Percentiles rank a stretch among this genome's conserved stretches.
Conservation (phyloP, 805 yeast genomes). For the Pichia membranifaciens region DNA sequence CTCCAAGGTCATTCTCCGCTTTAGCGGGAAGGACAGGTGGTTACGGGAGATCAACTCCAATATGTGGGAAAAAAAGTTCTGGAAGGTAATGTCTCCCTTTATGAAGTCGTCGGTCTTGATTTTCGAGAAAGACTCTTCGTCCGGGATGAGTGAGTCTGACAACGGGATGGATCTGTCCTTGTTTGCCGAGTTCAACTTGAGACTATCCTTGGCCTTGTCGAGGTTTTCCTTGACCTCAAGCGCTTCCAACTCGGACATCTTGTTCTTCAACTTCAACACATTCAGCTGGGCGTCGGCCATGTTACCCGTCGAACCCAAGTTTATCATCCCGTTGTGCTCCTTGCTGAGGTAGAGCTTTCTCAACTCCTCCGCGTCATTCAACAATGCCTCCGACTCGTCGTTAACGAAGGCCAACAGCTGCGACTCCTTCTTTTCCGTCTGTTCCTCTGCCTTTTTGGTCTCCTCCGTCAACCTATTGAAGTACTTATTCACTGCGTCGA, state of each 20-base stretch:
- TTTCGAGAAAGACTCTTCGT: constrained; percentile 24
- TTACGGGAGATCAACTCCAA: constrained; percentile 28
- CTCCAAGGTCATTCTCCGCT: constrained; percentile 26
- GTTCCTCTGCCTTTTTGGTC: constrained; percentile 1
- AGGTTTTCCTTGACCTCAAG: background rate
- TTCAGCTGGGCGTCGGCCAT: constrained; percentile 2
- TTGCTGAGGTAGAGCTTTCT: constrained; percentile 22
- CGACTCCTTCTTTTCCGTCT: background rate
- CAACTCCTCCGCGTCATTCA: constrained; percentile 21
- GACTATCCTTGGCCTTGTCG: background rate
- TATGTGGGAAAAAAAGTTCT: constrained; percentile 28
- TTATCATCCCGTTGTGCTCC: constrained; percentile 18
- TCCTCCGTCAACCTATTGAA: constrained; percentile 1
- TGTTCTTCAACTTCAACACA: constrained; percentile 14
- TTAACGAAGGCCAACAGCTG: background rate
- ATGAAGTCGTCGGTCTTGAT: constrained; percentile 26
- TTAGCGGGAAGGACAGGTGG: constrained; percentile 28
- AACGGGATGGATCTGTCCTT: constrained; percentile 28
- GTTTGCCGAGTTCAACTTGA: constrained; percentile 12
- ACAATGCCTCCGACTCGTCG: constrained; percentile 3
- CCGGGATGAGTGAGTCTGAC: constrained; percentile 23
- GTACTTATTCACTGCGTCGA: constrained; percentile 5
- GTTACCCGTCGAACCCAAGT: constrained; percentile 28
- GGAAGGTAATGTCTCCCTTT: constrained; percentile 31
- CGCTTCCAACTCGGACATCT: background rate